Evolutionary conservation across 2,329 filamentous ascomycete species (phyloP), one percentile per base, ranked within the genome.

Genomic region (Fusarium ramigenum): DNA sequence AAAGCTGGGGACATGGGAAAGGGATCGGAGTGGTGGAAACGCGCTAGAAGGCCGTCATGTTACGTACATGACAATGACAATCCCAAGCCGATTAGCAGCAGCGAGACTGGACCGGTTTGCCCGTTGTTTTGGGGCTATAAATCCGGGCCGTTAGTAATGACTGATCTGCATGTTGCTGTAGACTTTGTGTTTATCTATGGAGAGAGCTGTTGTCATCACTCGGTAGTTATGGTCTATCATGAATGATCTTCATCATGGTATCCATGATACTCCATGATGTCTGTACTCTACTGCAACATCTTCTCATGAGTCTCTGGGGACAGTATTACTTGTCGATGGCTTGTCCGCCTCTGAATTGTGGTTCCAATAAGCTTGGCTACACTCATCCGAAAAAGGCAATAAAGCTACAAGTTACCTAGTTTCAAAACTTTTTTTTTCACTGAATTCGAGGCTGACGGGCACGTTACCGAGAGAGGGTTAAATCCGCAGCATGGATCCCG

Each of bases 391-490:
- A 70, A 70, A 23, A 65, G 66, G 66, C 46, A 69, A 70, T 59
- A 60, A 69, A 63, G 37, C 57, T 69, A 43, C 57, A 58, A 53
- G 65, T 52, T 58, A 63, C 64, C 50, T 69, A 69, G 66, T 64
- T 69, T 43, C 50, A 52, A 69, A 63, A 30, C 44, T 52, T 43
- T 69, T 56, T 43, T 69, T 50, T 23, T 1, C 36, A 42, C 67
- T 49, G 39, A 60, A 74, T 65, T 62, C 60, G 74, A 76, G 74
- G 74, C 74, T 76, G 74, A 76, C 72, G 69, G 66, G 53, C 63
- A 21, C 53, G 59, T 74, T 63, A 60, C 56, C 69, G 39, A 58
- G 42, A 52, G 54, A 44, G 59, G 58, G 34, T 65, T 70, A 49
- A 60, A 30, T 43, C 32, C 46, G 36, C 34, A n/a, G 40, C 56